Base-by-base conservation (phyloP, 2,329 filamentous ascomycete species). In the Arthrobotrys iridis region DNA sequence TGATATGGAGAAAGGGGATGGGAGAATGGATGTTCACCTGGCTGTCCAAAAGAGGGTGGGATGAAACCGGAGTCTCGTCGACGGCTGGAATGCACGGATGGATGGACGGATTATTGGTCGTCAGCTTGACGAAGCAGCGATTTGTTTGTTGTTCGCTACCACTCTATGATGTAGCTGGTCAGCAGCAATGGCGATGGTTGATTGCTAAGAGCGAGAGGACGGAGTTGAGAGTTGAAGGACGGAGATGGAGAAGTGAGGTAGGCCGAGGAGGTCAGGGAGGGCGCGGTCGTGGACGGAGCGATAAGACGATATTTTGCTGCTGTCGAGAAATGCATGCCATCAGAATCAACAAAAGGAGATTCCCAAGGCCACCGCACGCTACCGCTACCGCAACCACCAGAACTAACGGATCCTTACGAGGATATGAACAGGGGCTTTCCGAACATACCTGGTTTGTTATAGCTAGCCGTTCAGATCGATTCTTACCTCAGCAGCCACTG, bases 401-500 rank as follows among this genome's bases (percentile, higher is more conserved):
- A 13, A 20, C 2, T 5, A 7, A 20, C 4, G 37, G 30, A 37
- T 55, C 46, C 43, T 48, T 1, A 48, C 22, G 20, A 33, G 24
- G 37, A 18, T 35, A 11, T 22, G 6, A 11, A 55, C 50, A 55
- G 50, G 50, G 50, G 50, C 30, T 5, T 55, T 55, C 50, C 28
- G 50, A 37, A 55, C 50, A 37, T 55, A 37, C 50, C 50, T 37
- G 15, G 50, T n/a, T 24, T 24, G 50, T 35, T 55, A 52, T 52
- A 30, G 45, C 30, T 11, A 30, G 45, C 30, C 8, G 3, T 37
- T 37, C 50, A 43, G 35, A 58, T 41, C 52, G 4, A 13, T 58
- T 58, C 52, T 58, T 58, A 58, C 52, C 35, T 58, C 52, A 59
- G 55, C 55, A 59, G 50, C 50, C 30, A 52, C 46, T 8, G 50